Percentiles rank a stretch among this genome's conserved stretches.
Conservation (phyloP, 768 basidiomycete genomes). For the Suillus plorans region DNA sequence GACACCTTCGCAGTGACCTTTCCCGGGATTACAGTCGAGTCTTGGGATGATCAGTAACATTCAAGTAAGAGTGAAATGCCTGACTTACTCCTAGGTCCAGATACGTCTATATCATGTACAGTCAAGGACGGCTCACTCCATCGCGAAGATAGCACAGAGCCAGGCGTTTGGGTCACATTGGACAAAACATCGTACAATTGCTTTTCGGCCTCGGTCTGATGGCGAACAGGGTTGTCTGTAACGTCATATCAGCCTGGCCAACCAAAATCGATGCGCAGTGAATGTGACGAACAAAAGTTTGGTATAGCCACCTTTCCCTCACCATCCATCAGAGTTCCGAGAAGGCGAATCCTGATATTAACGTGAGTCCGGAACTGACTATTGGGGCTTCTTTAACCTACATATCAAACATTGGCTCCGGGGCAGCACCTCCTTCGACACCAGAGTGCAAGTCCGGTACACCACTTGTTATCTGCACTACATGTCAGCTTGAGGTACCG, state of each 20-base stretch:
- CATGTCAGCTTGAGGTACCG: neutral
- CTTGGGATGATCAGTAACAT: conserved; percentile 33
- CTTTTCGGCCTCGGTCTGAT: conserved; percentile 65
- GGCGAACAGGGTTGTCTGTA: conserved; percentile 75
- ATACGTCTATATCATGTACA: conserved; percentile 80
- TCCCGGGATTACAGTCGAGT: conserved; percentile 87
- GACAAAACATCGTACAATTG: conserved; percentile 69
- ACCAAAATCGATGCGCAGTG: neutral
- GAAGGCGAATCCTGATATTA: conserved; percentile 64
- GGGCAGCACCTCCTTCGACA: conserved; percentile 84
- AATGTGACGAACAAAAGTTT: conserved; percentile 68
- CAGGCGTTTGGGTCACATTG: conserved; percentile 62
- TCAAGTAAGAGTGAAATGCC: neutral
- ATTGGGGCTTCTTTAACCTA: conserved; percentile 30
- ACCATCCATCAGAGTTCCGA: conserved; percentile 66
- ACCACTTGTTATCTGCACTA: conserved; percentile 60
- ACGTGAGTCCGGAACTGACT: neutral
- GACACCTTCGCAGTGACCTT: conserved; percentile 84
- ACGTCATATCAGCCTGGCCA: neutral
- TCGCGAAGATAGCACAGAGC: conserved; percentile 67
- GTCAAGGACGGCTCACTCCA: conserved; percentile 94
- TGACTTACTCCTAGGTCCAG: conserved; percentile 72
- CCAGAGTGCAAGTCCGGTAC: conserved; percentile 90
- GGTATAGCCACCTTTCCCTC: conserved; percentile 67
- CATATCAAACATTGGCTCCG: conserved; percentile 95